Percentiles rank a stretch among this genome's conserved stretches.
These are phyloP conservation scores for Arthrocladium fulminans DNA, from an alignment of 2,329 filamentous ascomycete genomes.

Conservation along the genomic window DNA sequence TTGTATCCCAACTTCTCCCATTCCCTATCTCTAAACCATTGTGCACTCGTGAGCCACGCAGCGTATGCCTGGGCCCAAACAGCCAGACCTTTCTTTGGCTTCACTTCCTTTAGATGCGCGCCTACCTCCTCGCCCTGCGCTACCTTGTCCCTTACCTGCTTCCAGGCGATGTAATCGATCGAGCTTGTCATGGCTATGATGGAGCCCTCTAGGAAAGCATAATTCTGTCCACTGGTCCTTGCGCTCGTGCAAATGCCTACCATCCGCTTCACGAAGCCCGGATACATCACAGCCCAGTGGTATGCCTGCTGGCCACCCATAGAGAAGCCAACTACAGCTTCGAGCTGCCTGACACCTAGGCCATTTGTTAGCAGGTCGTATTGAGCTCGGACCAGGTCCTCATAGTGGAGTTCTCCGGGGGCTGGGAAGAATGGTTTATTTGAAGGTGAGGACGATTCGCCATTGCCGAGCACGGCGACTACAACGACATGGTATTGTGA, in stretches of 20 bases:
- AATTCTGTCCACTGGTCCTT: conserved; percentile 40
- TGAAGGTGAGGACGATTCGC: conserved; percentile 41
- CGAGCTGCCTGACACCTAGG: conserved; percentile 28
- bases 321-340: conserved; percentile 41
- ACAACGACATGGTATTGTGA: conserved; percentile 38
- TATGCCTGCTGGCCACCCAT: conserved; percentile 45
- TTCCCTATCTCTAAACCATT: conserved; percentile 38
- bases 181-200: conserved; percentile 35
- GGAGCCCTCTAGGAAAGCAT: conserved; percentile 41
- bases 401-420: conserved; percentile 30
- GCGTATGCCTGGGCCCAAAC: conserved; percentile 42
- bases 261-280: conserved; percentile 31
- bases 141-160: conserved; percentile 17
- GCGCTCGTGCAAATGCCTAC: conserved; percentile 41
- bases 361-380: conserved; percentile 32
- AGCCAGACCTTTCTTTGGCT: conserved; percentile 31
- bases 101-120: conserved; percentile 24
- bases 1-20: conserved; percentile 31
- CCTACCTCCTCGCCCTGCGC: conserved; percentile 22
- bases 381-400: conserved; percentile 38
- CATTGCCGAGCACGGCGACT: conserved; percentile 41
- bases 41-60: conserved; percentile 39
- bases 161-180: conserved; percentile 32
- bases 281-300: conserved; percentile 40
- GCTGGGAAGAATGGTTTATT: conserved; percentile 35